Evolutionary conservation across 2,329 filamentous ascomycete genomes (phyloP).

Genomic region (Apiospora hydei): DNA sequence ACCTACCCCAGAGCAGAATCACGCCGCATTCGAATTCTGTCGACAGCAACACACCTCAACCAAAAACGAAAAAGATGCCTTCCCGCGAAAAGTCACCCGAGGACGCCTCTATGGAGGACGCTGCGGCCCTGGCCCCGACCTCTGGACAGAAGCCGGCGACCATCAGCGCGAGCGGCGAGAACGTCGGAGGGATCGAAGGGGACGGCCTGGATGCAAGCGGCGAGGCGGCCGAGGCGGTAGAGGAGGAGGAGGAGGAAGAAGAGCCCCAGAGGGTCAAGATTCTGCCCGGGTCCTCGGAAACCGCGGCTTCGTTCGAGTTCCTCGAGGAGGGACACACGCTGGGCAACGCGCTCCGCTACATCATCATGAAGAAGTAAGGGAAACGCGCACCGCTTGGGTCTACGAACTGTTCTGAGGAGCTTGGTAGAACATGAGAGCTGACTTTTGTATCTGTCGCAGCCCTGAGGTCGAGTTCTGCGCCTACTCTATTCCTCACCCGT

Average conservation of each 20-base stretch:
- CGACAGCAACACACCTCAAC: background rate
- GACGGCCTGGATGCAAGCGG: conserved; percentile 39
- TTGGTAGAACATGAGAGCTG: conserved; percentile 5
- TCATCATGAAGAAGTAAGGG: conserved; percentile 97
- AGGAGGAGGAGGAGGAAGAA: conserved; percentile 55
- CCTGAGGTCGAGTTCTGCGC: conserved; percentile 98
- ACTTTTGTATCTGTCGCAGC: conserved; percentile 55
- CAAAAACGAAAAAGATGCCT: conserved; percentile 20
- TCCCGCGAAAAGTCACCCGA: conserved; percentile 25
- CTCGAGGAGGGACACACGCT: conserved; percentile 93
- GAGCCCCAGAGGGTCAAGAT: conserved; percentile 67
- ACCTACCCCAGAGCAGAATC: background rate
- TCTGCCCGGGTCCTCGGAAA: conserved; percentile 83
- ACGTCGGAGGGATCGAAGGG: conserved; percentile 42
- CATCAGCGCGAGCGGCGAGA: conserved; percentile 55
- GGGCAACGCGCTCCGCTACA: conserved; percentile 90
- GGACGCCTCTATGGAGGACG: conserved; percentile 42
- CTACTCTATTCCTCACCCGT: conserved; percentile 96
- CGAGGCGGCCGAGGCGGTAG: conserved; percentile 45
- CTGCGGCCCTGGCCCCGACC: conserved; percentile 30
- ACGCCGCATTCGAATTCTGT: background rate
- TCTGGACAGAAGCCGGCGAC: conserved; percentile 39
- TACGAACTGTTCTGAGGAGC: too few species aligned
- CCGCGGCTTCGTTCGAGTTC: conserved; percentile 94
- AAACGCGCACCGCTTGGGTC: background rate